phyloP scores from a whole-genome alignment of 257 asterid genomes.

The Lavandula angustifolia region DNA sequence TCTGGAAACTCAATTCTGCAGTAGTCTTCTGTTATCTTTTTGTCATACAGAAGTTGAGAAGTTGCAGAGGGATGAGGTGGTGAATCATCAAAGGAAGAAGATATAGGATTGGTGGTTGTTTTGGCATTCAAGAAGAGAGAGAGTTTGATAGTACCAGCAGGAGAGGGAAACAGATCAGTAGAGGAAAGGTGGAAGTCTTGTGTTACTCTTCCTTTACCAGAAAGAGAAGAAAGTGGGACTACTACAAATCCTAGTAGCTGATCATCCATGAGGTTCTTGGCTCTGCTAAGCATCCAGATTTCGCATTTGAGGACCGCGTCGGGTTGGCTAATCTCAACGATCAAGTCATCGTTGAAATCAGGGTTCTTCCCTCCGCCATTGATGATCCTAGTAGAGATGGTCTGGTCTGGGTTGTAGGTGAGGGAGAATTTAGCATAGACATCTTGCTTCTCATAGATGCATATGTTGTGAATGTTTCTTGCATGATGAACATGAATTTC shows the following conservation, averaged over 20 bases:
- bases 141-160: conserved; percentile 68
- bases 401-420: conserved; percentile 61
- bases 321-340: conserved; percentile 40
- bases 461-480: conserved; percentile 70
- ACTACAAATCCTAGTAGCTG: conserved; percentile 66
- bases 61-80: conserved; percentile 27
- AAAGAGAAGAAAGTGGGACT: conserved; percentile 56
- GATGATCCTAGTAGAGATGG: conserved; percentile 48
- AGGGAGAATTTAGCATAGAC: conserved; percentile 74
- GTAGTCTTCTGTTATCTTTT: conserved; percentile 44
- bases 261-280: conserved; percentile 63
- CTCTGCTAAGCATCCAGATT: conserved; percentile 77
- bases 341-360: conserved; percentile 48
- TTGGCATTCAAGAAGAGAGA: conserved; percentile 51
- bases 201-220: conserved; percentile 49
- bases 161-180: conserved; percentile 68
- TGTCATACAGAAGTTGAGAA: conserved; percentile 47
- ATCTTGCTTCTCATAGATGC: conserved; percentile 73
- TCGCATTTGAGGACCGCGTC: conserved; percentile 67
- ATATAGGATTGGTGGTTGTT: conserved; percentile 21
- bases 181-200: conserved; percentile 62
- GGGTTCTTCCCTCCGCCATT: conserved; percentile 60
- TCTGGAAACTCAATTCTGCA: conserved; percentile 68
- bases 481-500: conserved; percentile 66
- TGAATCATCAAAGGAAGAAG: conserved; percentile 16